Percentiles rank a stretch among this genome's conserved stretches.
These are phyloP conservation scores for Murraya koenigii DNA, from an alignment of 345 rosid species.

Conservation along the genomic window DNA sequence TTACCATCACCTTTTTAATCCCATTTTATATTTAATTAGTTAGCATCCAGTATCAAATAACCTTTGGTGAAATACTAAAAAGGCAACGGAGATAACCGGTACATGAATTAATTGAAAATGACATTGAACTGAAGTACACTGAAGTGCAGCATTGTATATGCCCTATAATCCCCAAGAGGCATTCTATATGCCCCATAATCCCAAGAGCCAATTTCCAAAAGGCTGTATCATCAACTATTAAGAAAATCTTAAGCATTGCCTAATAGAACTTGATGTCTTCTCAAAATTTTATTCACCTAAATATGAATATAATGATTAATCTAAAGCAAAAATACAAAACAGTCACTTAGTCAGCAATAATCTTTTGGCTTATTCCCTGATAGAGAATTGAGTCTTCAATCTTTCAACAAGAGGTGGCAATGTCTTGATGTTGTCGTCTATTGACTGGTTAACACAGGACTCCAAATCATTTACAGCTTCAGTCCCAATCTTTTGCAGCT, in stretches of 20 bases:
- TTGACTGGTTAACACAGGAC: constrained; percentile 69
- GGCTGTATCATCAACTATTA: background rate
- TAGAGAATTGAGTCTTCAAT: constrained; percentile 54
- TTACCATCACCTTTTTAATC: no score
- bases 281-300: background rate
- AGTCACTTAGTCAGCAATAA: background rate
- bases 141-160: no score
- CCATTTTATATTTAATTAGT: no score
- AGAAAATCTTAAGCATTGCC: background rate
- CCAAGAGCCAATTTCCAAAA: no score
- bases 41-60: no score
- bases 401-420: constrained; percentile 71
- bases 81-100: no score
- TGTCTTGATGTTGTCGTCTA: constrained; percentile 58
- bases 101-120: background rate
- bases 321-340: background rate
- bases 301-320: background rate
- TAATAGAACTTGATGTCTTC: background rate
- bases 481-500: constrained; percentile 54
- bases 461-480: constrained; percentile 57
- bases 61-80: background rate
- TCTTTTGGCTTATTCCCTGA: constrained; percentile 27
- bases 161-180: no score
- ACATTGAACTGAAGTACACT: no score
- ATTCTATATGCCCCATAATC: no score